Percentiles rank a stretch among this genome's conserved stretches.
Conservation (phyloP, 495 filamentous ascomycete species). For the Collariella sp. region DNA sequence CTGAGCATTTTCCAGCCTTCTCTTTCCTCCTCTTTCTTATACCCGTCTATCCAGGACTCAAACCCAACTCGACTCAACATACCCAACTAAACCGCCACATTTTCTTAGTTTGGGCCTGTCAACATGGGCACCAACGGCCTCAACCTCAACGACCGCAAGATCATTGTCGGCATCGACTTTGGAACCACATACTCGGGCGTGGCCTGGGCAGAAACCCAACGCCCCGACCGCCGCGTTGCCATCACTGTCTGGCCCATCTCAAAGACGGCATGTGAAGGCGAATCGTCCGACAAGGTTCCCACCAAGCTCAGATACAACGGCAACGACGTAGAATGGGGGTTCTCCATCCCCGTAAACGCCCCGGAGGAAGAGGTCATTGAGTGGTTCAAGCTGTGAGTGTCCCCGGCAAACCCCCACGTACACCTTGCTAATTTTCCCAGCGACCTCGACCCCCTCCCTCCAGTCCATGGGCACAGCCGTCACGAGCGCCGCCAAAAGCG, state of each 20-base stretch:
- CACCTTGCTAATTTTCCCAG: conserved; percentile 1
- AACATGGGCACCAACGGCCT: conserved; percentile 26
- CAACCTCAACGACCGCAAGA: conserved; percentile 25
- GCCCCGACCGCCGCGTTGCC: conserved; percentile 28
- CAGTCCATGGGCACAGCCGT: conserved; percentile 21
- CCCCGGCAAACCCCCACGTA: too few relatives aligned
- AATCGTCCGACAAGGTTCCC: conserved; percentile 40
- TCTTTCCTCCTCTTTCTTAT: too few relatives aligned
- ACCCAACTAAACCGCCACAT: background rate
- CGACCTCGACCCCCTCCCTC: conserved; percentile 22
- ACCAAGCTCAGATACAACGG: conserved; percentile 36
- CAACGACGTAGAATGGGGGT: conserved; percentile 41
- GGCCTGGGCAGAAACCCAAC: conserved; percentile 22
- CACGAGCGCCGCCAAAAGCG: conserved; percentile 27
- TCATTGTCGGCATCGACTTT: conserved; percentile 26
- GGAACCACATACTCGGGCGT: conserved; percentile 25
- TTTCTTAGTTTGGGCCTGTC: background rate
- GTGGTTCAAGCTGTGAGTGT: conserved; percentile 48
- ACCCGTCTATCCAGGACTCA: too few relatives aligned
- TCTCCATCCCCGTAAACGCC: conserved; percentile 34
- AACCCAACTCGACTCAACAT: background rate
- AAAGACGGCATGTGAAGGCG: conserved; percentile 32
- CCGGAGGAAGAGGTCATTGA: conserved; percentile 34
- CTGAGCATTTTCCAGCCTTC: too few relatives aligned
- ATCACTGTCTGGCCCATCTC: conserved; percentile 38